Evolutionary conservation across 768 basidiomycete species (phyloP).

Genomic region (Tylopilus balloui): DNA sequence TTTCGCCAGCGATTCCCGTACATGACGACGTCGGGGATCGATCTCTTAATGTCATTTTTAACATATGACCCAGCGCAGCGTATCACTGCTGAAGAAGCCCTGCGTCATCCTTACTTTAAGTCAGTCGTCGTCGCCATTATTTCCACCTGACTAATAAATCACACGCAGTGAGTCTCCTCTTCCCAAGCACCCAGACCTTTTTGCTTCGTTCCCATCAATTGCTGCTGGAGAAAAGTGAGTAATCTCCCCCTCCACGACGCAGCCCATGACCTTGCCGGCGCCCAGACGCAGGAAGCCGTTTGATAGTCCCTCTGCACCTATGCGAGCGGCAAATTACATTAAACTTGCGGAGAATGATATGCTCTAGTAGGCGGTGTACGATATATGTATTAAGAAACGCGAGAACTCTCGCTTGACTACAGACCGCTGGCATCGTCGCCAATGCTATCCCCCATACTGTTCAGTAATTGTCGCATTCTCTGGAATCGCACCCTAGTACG

Average conservation of each 20-base stretch:
- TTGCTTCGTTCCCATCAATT: slow-evolving; percentile 91
- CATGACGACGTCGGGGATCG: slow-evolving; percentile 77
- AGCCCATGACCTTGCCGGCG: slow-evolving; percentile 9
- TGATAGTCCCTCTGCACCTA: slow-evolving; percentile 77
- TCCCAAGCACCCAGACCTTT: slow-evolving; percentile 94
- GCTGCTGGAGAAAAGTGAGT: slow-evolving; percentile 93
- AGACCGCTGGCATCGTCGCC: slow-evolving; percentile 1
- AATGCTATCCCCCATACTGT: slow-evolving; percentile 21
- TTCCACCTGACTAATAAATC: slow-evolving; percentile 1
- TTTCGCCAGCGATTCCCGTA: slow-evolving; percentile 86
- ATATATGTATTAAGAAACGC: slow-evolving; percentile 1
- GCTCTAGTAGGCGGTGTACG: slow-evolving; percentile 15
- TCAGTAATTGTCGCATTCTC: slow-evolving; percentile 53
- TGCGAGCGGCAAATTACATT: slow-evolving; percentile 65
- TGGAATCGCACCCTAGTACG: slow-evolving; percentile 62
- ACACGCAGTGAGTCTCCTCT: slow-evolving; percentile 77
- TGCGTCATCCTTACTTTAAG: slow-evolving; percentile 91
- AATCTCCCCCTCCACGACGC: neutral
- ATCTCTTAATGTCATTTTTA: slow-evolving; percentile 75
- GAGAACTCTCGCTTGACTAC: slow-evolving; percentile 2
- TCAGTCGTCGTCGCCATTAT: slow-evolving; percentile 26
- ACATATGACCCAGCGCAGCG: slow-evolving; percentile 86
- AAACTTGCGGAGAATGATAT: slow-evolving; percentile 61
- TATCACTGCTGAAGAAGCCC: slow-evolving; percentile 85
- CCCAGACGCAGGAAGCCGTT: slow-evolving; percentile 70